phyloP scores from a whole-genome alignment of 1,139 yeast genomes.

The Groenewaldozyma auringiensis region DNA sequence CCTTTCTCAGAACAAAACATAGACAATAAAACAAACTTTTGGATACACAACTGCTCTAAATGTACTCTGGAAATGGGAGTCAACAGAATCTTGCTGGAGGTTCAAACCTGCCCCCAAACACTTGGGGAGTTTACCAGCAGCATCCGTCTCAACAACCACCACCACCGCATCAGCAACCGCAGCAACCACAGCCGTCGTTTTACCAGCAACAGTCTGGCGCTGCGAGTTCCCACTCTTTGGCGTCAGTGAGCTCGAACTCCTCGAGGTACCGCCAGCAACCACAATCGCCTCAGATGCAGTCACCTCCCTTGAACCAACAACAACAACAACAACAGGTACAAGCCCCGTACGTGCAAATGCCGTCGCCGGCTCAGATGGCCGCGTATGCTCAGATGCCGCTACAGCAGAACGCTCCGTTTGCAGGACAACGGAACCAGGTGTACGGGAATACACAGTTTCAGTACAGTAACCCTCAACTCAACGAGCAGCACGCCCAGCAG shows the following conservation, averaged over 20 bases:
- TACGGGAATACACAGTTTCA: background rate
- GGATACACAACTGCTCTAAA: no score
- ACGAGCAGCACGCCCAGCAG: slow-evolving; percentile 10
- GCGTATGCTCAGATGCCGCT: background rate
- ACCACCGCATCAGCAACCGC: slow-evolving; percentile 10
- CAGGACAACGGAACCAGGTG: slow-evolving; percentile 9
- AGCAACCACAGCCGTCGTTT: slow-evolving; percentile 13
- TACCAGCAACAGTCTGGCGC: slow-evolving; percentile 19
- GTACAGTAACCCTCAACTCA: slow-evolving; percentile 9
- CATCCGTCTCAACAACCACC: slow-evolving; percentile 9
- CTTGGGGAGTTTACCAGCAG: slow-evolving; percentile 2
- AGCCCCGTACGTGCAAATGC: slow-evolving; percentile 23
- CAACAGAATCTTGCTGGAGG: background rate
- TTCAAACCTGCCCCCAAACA: background rate
- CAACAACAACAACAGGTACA: slow-evolving; percentile 13
- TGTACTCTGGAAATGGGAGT: background rate
- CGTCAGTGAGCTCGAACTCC: slow-evolving; percentile 8
- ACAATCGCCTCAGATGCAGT: slow-evolving; percentile 10
- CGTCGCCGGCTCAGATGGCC: slow-evolving; percentile 21
- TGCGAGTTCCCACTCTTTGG: slow-evolving; percentile 17
- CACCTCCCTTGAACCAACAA: slow-evolving; percentile 6
- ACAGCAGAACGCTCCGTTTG: slow-evolving; percentile 13
- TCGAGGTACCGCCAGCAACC: background rate
- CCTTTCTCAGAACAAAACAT: no score
- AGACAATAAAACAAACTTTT: no score